Evolutionary conservation across 2,329 filamentous ascomycete species (phyloP).

Genomic region (Cladosporium sp.): DNA sequence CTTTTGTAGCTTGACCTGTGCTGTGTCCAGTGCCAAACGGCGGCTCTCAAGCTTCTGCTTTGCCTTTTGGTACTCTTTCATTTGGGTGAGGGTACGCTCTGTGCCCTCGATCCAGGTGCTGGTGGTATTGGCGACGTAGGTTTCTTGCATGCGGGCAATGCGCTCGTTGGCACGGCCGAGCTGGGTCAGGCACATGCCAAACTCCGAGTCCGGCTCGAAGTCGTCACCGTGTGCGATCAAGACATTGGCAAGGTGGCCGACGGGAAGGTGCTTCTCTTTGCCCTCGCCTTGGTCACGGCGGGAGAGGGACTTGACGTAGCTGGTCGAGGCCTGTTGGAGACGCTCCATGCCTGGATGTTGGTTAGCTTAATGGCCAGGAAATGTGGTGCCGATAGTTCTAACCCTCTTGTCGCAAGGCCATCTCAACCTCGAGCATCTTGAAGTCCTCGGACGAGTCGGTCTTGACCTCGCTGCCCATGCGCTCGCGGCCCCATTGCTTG

Average conservation of each 20-base stretch:
- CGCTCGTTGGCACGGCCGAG: constrained; percentile 87
- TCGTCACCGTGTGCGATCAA: constrained; percentile 92
- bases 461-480: constrained; percentile 89
- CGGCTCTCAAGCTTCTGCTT: constrained; percentile 93
- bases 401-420: constrained; percentile 88
- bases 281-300: constrained; percentile 83
- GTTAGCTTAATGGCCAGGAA: constrained; percentile 3
- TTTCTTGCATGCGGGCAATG: constrained; percentile 81
- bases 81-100: constrained; percentile 84
- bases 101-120: constrained; percentile 87
- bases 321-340: constrained; percentile 80
- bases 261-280: constrained; percentile 80
- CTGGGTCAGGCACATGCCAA: constrained; percentile 77
- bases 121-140: constrained; percentile 74
- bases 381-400: background rate
- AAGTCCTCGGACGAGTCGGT: constrained; percentile 88
- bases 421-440: constrained; percentile 84
- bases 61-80: constrained; percentile 93
- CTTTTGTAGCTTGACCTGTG: constrained; percentile 86
- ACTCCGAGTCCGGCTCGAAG: constrained; percentile 87
- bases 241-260: constrained; percentile 75
- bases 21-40: constrained; percentile 86
- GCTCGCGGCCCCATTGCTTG: constrained; percentile 97
- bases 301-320: constrained; percentile 84
- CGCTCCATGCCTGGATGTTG: constrained; percentile 74